These are phyloP conservation scores for Paraphoma sp. DNA, from an alignment of 2,329 filamentous ascomycete species.

Conservation along the genomic window DNA sequence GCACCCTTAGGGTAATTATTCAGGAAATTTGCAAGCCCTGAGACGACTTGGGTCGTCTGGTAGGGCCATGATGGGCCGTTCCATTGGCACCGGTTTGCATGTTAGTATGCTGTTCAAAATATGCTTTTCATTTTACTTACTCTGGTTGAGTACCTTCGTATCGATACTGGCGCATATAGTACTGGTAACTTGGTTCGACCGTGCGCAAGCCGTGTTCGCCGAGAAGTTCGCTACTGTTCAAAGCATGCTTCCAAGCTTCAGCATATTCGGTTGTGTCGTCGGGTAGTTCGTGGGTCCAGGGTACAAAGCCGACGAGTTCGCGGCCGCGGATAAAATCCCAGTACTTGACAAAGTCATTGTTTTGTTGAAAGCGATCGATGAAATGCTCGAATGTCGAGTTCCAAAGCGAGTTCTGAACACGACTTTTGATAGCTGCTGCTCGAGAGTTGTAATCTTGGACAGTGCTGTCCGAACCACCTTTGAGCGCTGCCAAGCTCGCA, in stretches of 20 bases:
- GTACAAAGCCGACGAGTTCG: slow-evolving; percentile 53
- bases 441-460: slow-evolving; percentile 22
- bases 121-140: neutral
- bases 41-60: slow-evolving; percentile 51
- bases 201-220: slow-evolving; percentile 50
- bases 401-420: slow-evolving; percentile 52
- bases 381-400: slow-evolving; percentile 54
- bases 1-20: slow-evolving; percentile 47
- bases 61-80: slow-evolving; percentile 56
- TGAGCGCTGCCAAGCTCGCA: slow-evolving; percentile 47
- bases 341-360: slow-evolving; percentile 49
- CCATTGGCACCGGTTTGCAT: slow-evolving; percentile 48
- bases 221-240: slow-evolving; percentile 43
- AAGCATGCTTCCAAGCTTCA: slow-evolving; percentile 47
- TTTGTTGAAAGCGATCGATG: slow-evolving; percentile 51
- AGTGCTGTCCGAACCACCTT: slow-evolving; percentile 17
- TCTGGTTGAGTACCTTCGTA: slow-evolving; percentile 48
- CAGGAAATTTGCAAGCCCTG: slow-evolving; percentile 52
- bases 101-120: too few species aligned
- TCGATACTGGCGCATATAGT: slow-evolving; percentile 54
- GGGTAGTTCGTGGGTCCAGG: slow-evolving; percentile 53
- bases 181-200: slow-evolving; percentile 53
- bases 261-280: slow-evolving; percentile 49
- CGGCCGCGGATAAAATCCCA: slow-evolving; percentile 52
- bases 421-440: slow-evolving; percentile 46